Evolutionary conservation across 345 rosid genomes (phyloP).

Genomic region (Rubroshorea leprosula): DNA sequence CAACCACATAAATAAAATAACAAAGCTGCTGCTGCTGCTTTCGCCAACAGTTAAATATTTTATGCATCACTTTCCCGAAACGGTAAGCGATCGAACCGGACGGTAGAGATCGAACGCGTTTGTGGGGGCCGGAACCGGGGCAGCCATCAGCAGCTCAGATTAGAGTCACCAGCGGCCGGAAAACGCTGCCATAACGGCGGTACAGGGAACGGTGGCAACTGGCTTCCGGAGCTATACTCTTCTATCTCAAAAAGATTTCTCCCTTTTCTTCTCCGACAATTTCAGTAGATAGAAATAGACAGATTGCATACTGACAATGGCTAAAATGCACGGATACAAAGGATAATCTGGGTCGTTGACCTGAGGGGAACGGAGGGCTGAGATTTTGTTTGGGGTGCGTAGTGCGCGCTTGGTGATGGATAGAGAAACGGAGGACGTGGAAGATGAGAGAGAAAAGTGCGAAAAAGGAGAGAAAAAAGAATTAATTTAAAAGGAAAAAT

Average conservation of each 20-base stretch:
- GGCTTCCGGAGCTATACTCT: neutral
- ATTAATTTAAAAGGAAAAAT: too few species aligned
- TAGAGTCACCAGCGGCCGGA: slow-evolving; percentile 23
- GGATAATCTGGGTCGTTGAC: slow-evolving; percentile 17
- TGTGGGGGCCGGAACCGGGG: neutral
- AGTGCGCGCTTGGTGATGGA: slow-evolving; percentile 19
- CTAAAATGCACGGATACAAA: slow-evolving; percentile 12
- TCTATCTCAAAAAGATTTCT: neutral
- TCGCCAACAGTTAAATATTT: neutral
- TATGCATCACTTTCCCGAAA: slow-evolving; percentile 15
- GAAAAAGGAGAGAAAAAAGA: too few species aligned
- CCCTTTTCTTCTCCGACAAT: neutral
- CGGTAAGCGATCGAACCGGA: slow-evolving; percentile 17
- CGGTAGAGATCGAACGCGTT: slow-evolving; percentile 10
- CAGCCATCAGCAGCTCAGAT: slow-evolving; percentile 14
- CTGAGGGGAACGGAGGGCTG: slow-evolving; percentile 16
- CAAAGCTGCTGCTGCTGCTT: neutral
- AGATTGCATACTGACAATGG: neutral
- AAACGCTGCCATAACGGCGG: slow-evolving; percentile 8
- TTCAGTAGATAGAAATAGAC: neutral
- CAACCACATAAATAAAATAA: slow-evolving; percentile 4
- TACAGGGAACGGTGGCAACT: too few species aligned
- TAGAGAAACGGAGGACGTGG: slow-evolving; percentile 4
- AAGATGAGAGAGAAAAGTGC: too few species aligned
- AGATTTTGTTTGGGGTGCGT: slow-evolving; percentile 16